Evolutionary conservation across 116 monocot species (phyloP).

Genomic region (Dioscorea cayenensis): DNA sequence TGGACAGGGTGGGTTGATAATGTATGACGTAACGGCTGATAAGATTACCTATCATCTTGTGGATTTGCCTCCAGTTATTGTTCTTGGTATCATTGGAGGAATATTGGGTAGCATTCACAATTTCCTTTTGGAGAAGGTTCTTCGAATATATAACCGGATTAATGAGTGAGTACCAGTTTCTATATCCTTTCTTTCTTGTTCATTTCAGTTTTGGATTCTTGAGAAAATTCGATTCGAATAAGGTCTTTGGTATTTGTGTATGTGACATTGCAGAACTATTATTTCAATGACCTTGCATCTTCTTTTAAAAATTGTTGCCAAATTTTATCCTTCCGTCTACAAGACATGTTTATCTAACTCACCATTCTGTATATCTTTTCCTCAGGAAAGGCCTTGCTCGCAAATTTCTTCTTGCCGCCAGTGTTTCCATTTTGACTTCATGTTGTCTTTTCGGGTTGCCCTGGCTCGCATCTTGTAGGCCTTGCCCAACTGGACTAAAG

Average conservation of each 20-base stretch:
- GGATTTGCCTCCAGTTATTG: constrained; percentile 67
- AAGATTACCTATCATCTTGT: constrained; percentile 46
- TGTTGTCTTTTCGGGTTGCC: constrained; percentile 74
- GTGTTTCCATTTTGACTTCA: constrained; percentile 71
- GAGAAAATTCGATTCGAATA: neutral
- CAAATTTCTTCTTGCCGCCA: constrained; percentile 60
- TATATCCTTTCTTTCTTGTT: neutral
- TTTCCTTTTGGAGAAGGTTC: constrained; percentile 61
- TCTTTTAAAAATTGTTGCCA: too few species aligned
- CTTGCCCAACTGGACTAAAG: constrained; percentile 41
- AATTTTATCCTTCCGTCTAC: too few species aligned
- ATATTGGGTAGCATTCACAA: constrained; percentile 81
- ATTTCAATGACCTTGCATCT: too few species aligned
- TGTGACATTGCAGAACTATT: too few species aligned
- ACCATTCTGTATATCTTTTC: neutral
- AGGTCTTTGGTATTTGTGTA: too few species aligned
- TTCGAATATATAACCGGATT: constrained; percentile 56
- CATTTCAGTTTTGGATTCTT: neutral
- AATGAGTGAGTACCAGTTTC: constrained; percentile 51
- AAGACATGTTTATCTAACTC: neutral
- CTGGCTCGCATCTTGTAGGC: constrained; percentile 79
- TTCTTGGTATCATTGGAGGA: constrained; percentile 82
- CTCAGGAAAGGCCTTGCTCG: constrained; percentile 55
- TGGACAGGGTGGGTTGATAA: constrained; percentile 91
- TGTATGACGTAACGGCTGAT: constrained; percentile 85